Percentiles rank a stretch among this genome's conserved stretches.
phyloP scores from a whole-genome alignment of 1,284 basidiomycete species.

The Leccinum huronense region DNA sequence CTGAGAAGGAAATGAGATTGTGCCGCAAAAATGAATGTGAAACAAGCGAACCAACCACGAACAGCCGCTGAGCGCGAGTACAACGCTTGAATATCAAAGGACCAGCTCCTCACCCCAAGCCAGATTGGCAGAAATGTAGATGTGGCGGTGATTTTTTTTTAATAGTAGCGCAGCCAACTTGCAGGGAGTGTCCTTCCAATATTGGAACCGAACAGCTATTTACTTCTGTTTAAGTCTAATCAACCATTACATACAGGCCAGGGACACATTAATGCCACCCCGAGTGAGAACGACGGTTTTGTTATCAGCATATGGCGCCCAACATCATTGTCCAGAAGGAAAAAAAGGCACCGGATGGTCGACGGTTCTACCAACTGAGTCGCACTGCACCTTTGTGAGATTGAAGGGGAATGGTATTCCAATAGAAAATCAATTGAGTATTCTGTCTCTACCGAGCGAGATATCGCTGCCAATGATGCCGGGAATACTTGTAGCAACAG shows the following conservation, averaged over 20 bases:
- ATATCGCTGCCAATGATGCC: constrained; percentile 29
- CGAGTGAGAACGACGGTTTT: background rate
- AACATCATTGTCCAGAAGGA: background rate
- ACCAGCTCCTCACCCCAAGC: constrained; percentile 2
- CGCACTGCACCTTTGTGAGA: background rate
- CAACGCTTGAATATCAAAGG: background rate
- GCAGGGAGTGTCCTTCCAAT: background rate
- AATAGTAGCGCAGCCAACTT: background rate
- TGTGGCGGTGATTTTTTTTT: background rate
- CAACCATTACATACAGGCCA: constrained; percentile 7
- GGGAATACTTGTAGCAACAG: constrained; percentile 37
- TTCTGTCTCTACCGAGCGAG: constrained; percentile 32
- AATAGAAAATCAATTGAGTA: constrained; percentile 21
- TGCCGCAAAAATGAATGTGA: constrained; percentile 12
- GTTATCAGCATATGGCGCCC: background rate
- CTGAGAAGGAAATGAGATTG: constrained; percentile 19
- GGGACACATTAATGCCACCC: background rate
- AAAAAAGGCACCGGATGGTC: background rate
- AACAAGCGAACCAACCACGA: constrained; percentile 5
- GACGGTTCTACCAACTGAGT: background rate
- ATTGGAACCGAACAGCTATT: constrained; percentile 14
- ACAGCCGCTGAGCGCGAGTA: constrained; percentile 1
- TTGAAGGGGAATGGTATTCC: constrained; percentile 10
- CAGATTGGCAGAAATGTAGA: background rate
- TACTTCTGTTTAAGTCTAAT: constrained; percentile 32